phyloP scores from a whole-genome alignment of 176 grass and related monocot genomes.

The Puya raimondii region DNA sequence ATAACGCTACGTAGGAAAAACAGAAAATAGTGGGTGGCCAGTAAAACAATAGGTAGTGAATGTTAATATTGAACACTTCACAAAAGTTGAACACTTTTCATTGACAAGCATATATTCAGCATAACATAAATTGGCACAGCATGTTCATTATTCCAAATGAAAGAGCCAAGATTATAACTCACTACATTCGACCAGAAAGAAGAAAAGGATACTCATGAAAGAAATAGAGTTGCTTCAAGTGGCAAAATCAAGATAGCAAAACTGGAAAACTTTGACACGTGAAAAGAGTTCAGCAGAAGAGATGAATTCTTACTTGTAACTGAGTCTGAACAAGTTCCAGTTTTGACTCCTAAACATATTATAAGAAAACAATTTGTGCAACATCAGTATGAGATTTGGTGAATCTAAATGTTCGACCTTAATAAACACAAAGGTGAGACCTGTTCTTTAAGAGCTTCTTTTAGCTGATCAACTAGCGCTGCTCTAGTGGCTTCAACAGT shows the following conservation, averaged over 20 bases:
- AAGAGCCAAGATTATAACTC: too few species aligned
- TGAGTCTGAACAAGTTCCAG: slow-evolving; percentile 42
- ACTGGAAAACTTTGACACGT: not conserved
- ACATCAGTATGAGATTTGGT: slow-evolving; percentile 1
- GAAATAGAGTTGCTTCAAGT: too few species aligned
- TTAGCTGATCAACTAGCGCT: slow-evolving; percentile 65
- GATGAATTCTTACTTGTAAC: slow-evolving; percentile 61
- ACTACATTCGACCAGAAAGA: not conserved
- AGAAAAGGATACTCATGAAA: not conserved
- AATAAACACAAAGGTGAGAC: slow-evolving; percentile 28
- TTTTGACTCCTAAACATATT: slow-evolving; percentile 58
- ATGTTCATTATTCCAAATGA: too few species aligned
- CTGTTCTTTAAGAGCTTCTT: slow-evolving; percentile 72
- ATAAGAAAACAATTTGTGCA: slow-evolving; percentile 15
- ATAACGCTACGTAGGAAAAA: too few species aligned
- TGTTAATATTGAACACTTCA: too few species aligned
- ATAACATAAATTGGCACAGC: too few species aligned
- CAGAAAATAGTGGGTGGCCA: too few species aligned
- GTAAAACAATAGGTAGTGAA: too few species aligned
- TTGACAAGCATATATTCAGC: too few species aligned
- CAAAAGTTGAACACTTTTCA: too few species aligned
- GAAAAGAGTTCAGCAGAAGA: slow-evolving; percentile 1
- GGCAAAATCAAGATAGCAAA: not conserved
- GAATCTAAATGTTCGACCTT: not conserved
- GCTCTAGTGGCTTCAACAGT: slow-evolving; percentile 31